Evolutionary conservation across 768 basidiomycete species (phyloP), one percentile per base, ranked within the genome.

Genomic region (Lactarius indigo): DNA sequence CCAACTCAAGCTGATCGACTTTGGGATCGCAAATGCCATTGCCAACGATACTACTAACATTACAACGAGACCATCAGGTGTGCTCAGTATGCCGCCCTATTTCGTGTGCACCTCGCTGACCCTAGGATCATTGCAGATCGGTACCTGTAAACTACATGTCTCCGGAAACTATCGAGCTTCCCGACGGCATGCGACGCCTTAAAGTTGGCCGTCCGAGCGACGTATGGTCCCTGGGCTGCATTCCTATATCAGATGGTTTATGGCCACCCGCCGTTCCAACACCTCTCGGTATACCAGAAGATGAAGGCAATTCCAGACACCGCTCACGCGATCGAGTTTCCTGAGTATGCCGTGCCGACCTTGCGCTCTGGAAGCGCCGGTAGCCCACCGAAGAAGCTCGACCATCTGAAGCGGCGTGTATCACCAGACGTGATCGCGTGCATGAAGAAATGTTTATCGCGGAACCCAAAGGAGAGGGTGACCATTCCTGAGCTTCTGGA

Each of bases 61-160:
- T 64, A n/a, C 94, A 96, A 70, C 84, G 96, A 64, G 96, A 99
- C 71, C 92, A 94, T 73, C 94, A 96, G 85, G 94, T 93, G 72
- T 33, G 78, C 64, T 26, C n/a, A n/a, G 8, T 9, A 13, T 33
- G 28, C 17, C 28, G 9, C 23, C 30, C 50, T 52, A 15, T 28
- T 23, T 12, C 17, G 62, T n/a, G 30, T 30, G 31, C 15, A 20
- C n/a, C 47, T 8, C 28, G 33, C 54, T 67, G 41, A 47, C 30
- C 30, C 28, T 28, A 7, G 28, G 33, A 42, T 2, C 47, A 18
- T 72, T 72, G 23, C 72, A 96, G 91, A 90, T 99, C 70, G 96
- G 96, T 3, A 96, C 95, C 1, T n/a, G 91, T 97, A 42, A 99
- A 99, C 74, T 99, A 96, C 75, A 99, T 99, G 96, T 95, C 94